phyloP scores from a whole-genome alignment of 202 grass and related monocot species.

The Thinopyrum obtusiflorum region DNA sequence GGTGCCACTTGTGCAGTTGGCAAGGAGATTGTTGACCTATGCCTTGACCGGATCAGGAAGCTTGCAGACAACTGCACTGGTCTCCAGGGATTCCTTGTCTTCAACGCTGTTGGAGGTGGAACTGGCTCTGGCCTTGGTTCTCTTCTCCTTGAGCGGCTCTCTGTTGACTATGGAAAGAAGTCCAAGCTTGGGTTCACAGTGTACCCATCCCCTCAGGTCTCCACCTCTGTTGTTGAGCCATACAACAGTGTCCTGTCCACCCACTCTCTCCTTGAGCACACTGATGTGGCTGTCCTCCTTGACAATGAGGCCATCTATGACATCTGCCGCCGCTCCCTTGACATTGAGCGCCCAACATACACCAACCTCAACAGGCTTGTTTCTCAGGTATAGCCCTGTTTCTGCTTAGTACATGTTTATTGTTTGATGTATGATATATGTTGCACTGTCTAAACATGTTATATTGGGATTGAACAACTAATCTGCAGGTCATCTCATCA shows the following conservation, averaged over 20 bases:
- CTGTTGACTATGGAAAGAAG: conserved; percentile 87
- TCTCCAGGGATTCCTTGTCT: conserved; percentile 84
- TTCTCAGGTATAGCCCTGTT: conserved; percentile 50
- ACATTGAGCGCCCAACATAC: conserved; percentile 89
- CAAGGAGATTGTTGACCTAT: conserved; percentile 89
- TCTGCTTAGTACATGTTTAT: not conserved
- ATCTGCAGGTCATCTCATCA: conserved; percentile 72
- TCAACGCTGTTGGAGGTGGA: conserved; percentile 81
- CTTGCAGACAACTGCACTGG: conserved; percentile 88
- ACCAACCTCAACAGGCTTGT: conserved; percentile 90
- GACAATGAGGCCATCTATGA: conserved; percentile 88
- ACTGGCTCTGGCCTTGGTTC: conserved; percentile 82
- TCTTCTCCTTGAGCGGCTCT: conserved; percentile 78
- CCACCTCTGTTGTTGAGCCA: conserved; percentile 83
- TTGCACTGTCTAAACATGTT: not conserved
- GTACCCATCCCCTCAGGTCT: conserved; percentile 84
- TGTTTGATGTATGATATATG: not conserved
- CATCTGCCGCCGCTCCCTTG: conserved; percentile 79
- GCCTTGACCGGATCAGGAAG: conserved; percentile 83
- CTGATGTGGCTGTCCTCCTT: conserved; percentile 65
- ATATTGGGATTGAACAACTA: not conserved
- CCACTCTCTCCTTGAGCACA: conserved; percentile 84
- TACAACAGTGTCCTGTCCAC: conserved; percentile 93
- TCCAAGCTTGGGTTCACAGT: conserved; percentile 89
- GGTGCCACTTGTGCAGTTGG: conserved; percentile 47